These are phyloP conservation scores for Pezicula neosporulosa DNA, from an alignment of 2,329 filamentous ascomycete genomes.

Conservation along the genomic window DNA sequence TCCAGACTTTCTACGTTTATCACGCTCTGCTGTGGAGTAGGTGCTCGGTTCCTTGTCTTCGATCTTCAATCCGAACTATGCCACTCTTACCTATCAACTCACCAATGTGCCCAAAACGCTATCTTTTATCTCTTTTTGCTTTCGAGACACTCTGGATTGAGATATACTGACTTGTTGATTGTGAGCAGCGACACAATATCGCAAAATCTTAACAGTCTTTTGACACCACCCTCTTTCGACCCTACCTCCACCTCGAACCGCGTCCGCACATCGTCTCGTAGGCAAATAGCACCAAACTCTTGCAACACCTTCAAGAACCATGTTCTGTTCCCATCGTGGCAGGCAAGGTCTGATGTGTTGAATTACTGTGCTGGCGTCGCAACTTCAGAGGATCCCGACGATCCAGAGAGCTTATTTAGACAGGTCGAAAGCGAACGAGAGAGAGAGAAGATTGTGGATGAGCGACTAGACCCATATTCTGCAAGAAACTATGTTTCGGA, in stretches of 20 bases:
- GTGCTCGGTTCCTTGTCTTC: no score
- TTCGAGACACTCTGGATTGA: no score
- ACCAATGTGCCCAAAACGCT: no score
- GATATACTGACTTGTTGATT: no score
- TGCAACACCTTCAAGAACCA: constrained; percentile 73
- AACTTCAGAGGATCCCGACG: constrained; percentile 80
- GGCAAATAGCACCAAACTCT: constrained; percentile 54
- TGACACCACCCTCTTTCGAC: constrained; percentile 78
- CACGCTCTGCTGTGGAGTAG: constrained; percentile 72
- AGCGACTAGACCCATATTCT: constrained; percentile 89
- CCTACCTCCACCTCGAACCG: constrained; percentile 70
- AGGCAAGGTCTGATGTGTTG: constrained; percentile 75
- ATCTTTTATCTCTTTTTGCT: no score
- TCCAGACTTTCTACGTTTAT: constrained; percentile 85
- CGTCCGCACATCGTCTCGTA: constrained; percentile 41
- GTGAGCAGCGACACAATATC: constrained; percentile 69
- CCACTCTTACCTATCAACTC: no score
- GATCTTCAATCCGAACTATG: no score
- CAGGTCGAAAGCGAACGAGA: constrained; percentile 68
- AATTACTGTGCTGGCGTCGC: constrained; percentile 89
- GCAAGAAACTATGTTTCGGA: constrained; percentile 77
- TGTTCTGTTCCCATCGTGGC: constrained; percentile 87
- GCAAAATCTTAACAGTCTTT: constrained; percentile 86
- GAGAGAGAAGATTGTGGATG: constrained; percentile 74
- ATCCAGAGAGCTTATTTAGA: constrained; percentile 70